Conservation (phyloP, 495 filamentous ascomycete species). For the Xylaria venustula region DNA sequence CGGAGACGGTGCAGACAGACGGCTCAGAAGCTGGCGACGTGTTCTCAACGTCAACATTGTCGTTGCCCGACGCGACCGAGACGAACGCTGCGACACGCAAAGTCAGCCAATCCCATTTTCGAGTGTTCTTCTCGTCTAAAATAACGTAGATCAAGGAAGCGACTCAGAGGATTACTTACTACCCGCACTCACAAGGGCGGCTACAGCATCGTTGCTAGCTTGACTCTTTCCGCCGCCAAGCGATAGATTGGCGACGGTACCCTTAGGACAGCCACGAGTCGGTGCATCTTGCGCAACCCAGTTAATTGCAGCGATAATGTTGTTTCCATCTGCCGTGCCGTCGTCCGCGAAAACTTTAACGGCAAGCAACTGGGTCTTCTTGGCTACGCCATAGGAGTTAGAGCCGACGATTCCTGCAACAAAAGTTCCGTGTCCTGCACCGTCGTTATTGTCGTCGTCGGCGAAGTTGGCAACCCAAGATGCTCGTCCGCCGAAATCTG, state of each 20-base stretch:
- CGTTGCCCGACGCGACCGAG: constrained; percentile 42
- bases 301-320: constrained; percentile 49
- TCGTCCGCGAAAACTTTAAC: constrained; percentile 59
- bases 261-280: constrained; percentile 23
- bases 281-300: constrained; percentile 37
- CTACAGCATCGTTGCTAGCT: constrained; percentile 38
- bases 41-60: constrained; percentile 25
- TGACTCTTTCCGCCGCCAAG: constrained; percentile 40
- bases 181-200: constrained; percentile 32
- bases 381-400: constrained; percentile 57
- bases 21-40: constrained; percentile 45
- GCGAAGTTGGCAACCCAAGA: constrained; percentile 31
- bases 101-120: not conserved
- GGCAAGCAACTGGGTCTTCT: constrained; percentile 56
- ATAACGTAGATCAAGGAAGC: no score
- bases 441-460: constrained; percentile 28
- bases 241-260: constrained; percentile 41
- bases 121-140: no score
- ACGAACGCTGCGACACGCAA: constrained; percentile 23
- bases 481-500: constrained; percentile 54
- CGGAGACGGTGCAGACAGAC: constrained; percentile 49
- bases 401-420: constrained; percentile 59
- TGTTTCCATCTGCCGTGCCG: constrained; percentile 41
- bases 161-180: not conserved
- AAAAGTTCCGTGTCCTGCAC: constrained; percentile 53